Evolutionary conservation across 2,329 filamentous ascomycete genomes (phyloP), one percentile per base, ranked within the genome.

Genomic region (Claviceps sorghi): DNA sequence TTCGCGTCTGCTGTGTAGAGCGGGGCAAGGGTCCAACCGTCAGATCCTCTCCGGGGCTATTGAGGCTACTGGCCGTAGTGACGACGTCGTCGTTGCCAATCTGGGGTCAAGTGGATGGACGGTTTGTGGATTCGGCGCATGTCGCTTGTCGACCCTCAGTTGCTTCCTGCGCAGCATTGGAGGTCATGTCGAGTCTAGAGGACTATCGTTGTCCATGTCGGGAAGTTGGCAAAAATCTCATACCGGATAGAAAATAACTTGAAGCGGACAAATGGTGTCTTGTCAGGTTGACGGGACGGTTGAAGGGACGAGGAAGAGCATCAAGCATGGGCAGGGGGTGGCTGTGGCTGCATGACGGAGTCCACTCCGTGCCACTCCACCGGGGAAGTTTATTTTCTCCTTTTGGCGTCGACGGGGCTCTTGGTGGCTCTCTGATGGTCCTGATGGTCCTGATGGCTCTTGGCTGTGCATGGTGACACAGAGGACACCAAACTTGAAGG

Each of bases 331-430:
- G 29, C 29, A 46, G 32, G 44, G 29, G 26, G 22, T 46, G 29
- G 9, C 19, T 46, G 45, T 53, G 51, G 48, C 51, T 53, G 53
- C 53, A 53, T 44, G 30, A 44, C 15, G 22, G 44, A 54, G 45
- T 49, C 53, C 49, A 49, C 44, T 19, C 36, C 41, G 15, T 32
- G 48, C 26, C 50, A 47, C 48, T 29, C 36, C 42, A 22, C 48
- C 21, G 40, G 48, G 38, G 21, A 32, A 40, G 22, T 17, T 21
- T 49, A 42, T 49, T 42, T 32, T 46, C 10, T 7, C 13, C 22
- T 29, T 3, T 30, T 19, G 40, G 9, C 26, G 6, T 45, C 42
- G 7, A 17, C 7, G 36, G 36, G 17, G 36, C 36, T 38, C 36
- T 17, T 38, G 15, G 36, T n/a, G 26, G 26, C 26, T 26, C 26